Percentiles rank a stretch among this genome's conserved stretches.
phyloP scores from a whole-genome alignment of 2,329 filamentous ascomycete genomes.

The Colletotrichum chlorophyti region DNA sequence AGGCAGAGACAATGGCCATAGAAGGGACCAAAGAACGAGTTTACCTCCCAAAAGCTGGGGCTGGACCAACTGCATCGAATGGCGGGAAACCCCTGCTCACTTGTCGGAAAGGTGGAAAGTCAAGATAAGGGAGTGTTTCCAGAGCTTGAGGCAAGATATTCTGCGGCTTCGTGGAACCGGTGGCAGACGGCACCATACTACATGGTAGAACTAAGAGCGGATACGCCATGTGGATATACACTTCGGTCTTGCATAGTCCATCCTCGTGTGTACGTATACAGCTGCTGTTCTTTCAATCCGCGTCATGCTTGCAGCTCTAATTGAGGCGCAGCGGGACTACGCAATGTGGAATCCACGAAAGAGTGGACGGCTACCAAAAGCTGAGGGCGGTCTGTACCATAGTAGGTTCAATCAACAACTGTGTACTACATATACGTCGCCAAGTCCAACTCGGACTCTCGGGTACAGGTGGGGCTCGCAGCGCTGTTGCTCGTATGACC shows the following conservation, averaged over 20 bases:
- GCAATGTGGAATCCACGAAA: slow-evolving; percentile 20
- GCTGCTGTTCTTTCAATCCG: slow-evolving; percentile 16
- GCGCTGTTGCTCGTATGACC: slow-evolving; percentile 21
- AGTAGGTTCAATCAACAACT: too few species aligned
- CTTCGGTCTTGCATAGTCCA: neutral
- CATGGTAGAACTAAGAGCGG: neutral
- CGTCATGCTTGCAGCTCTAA: slow-evolving; percentile 18
- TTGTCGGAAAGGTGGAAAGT: neutral
- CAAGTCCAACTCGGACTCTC: slow-evolving; percentile 17
- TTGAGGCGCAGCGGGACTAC: slow-evolving; percentile 20
- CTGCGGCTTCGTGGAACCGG: slow-evolving; percentile 3
- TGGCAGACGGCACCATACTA: too few species aligned
- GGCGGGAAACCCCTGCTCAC: neutral
- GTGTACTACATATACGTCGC: too few species aligned
- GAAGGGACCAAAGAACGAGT: too few species aligned
- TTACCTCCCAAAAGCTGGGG: too few species aligned
- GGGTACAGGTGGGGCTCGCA: slow-evolving; percentile 19
- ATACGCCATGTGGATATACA: neutral
- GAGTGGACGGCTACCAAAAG: slow-evolving; percentile 7
- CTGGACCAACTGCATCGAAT: neutral
- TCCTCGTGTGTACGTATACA: neutral
- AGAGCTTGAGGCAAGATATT: neutral
- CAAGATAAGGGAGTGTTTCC: neutral
- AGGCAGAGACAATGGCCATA: too few species aligned
- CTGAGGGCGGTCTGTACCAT: slow-evolving; percentile 13